These are phyloP conservation scores for Exserohilum rostratum DNA, from an alignment of 2,329 filamentous ascomycete genomes.

Conservation along the genomic window DNA sequence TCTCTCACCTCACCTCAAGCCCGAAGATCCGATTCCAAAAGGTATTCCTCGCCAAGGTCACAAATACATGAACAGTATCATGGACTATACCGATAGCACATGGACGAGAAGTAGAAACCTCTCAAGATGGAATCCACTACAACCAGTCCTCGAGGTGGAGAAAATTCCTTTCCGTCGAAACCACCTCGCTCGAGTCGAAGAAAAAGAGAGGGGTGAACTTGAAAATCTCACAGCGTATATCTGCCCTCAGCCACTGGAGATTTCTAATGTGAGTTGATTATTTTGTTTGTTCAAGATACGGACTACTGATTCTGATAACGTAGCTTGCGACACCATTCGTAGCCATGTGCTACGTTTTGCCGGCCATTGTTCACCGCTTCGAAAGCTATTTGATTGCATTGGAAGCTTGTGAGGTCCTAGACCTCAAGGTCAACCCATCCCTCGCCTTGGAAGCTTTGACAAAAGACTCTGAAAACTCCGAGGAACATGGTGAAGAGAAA, in stretches of 20 bases:
- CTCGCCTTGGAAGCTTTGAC: conserved; percentile 89
- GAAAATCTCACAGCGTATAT: conserved; percentile 66
- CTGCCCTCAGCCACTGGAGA: conserved; percentile 74
- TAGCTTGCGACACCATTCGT: conserved; percentile 74
- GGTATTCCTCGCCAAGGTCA: conserved; percentile 52
- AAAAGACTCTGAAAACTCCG: conserved; percentile 86
- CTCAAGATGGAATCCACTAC: conserved; percentile 64
- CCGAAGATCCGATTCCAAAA: conserved; percentile 68
- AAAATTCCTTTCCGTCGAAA: conserved; percentile 80
- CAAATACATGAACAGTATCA: conserved; percentile 63
- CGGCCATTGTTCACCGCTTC: conserved; percentile 81
- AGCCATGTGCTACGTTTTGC: conserved; percentile 75
- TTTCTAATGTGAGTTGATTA: conserved; percentile 70
- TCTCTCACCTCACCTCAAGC: conserved; percentile 60
- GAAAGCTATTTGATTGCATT: conserved; percentile 81
- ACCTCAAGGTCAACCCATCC: conserved; percentile 67
- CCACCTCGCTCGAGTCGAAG: conserved; percentile 68
- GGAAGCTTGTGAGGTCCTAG: conserved; percentile 72
- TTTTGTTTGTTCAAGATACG: background rate
- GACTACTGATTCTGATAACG: conserved; percentile 17
- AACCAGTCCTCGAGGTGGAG: conserved; percentile 81
- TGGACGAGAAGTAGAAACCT: conserved; percentile 64
- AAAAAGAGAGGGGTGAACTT: conserved; percentile 60
- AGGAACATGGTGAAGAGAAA: conserved; percentile 70
- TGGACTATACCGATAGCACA: conserved; percentile 82